A percentile compares a stretch with the other conserved stretches of the same genome.
phyloP scores from a whole-genome alignment of 2,329 filamentous ascomycete species.

The Clonostachys rhizophaga region DNA sequence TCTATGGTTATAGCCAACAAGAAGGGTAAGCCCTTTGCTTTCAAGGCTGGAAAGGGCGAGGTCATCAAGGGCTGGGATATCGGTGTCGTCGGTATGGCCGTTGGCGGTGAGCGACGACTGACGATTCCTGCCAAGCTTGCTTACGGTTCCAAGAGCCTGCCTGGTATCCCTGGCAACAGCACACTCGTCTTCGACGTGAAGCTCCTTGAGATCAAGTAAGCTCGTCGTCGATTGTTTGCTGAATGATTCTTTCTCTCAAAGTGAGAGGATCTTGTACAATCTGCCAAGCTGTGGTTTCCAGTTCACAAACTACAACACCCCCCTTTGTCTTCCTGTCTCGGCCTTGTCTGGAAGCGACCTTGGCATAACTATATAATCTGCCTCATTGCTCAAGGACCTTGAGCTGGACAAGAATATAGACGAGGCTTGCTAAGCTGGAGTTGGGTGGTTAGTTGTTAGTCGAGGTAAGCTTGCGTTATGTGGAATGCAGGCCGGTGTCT shows the following conservation, averaged over 20 bases:
- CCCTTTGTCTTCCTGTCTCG: too few relatives aligned
- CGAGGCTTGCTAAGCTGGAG: too few relatives aligned
- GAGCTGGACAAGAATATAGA: too few relatives aligned
- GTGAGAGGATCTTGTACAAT: too few relatives aligned
- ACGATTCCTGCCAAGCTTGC: constrained; percentile 83
- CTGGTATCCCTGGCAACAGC: constrained; percentile 88
- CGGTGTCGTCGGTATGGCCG: constrained; percentile 85
- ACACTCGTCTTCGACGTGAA: constrained; percentile 90
- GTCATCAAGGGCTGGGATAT: constrained; percentile 99
- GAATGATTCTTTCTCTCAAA: neutral
- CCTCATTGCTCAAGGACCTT: neutral
- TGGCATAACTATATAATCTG: neutral
- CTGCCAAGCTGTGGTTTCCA: too few relatives aligned
- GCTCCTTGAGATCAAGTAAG: constrained; percentile 77
- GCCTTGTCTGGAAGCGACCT: too few relatives aligned
- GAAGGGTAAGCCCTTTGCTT: constrained; percentile 95
- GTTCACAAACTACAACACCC: too few relatives aligned
- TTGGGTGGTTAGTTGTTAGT: too few relatives aligned
- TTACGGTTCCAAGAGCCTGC: constrained; percentile 79
- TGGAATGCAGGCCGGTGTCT: too few relatives aligned
- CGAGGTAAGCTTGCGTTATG: too few relatives aligned
- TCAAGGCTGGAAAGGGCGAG: constrained; percentile 90
- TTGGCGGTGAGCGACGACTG: constrained; percentile 89
- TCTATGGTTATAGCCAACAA: constrained; percentile 70
- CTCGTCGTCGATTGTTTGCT: neutral